Conservation (phyloP, 345 rosid genomes). For the Gossypium sturtianum region DNA sequence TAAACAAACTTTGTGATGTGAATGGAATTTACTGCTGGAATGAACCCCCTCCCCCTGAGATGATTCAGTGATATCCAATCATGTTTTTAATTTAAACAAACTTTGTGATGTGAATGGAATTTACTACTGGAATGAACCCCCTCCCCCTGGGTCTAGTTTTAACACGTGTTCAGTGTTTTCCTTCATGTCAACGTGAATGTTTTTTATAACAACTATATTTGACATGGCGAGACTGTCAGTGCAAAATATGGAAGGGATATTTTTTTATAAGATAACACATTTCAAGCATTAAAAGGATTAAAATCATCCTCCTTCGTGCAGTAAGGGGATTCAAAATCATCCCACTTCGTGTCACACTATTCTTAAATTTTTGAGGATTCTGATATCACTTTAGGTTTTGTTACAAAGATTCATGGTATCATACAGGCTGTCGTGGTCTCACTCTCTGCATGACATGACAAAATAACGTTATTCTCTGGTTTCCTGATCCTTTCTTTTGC, state of each 20-base stretch:
- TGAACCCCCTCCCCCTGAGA: background rate
- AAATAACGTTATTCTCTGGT: background rate
- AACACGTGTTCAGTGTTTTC: background rate
- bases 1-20: background rate
- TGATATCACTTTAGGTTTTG: background rate
- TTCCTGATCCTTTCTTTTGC: background rate
- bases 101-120: background rate
- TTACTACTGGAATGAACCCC: background rate
- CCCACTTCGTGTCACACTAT: background rate
- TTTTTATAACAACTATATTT: background rate
- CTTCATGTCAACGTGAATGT: background rate
- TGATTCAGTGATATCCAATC: conserved; percentile 15
- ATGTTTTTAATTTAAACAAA: background rate
- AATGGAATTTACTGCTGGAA: background rate
- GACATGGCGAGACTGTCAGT: background rate
- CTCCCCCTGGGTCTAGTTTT: background rate
- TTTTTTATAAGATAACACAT: background rate
- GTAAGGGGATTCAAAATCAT: background rate
- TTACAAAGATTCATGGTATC: background rate
- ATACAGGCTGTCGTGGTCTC: background rate
- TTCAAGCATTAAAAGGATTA: conserved; percentile 2
- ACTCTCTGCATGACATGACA: background rate
- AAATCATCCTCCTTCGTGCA: background rate
- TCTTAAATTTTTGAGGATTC: background rate
- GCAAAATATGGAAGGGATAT: background rate